Conservation (phyloP, 2,329 filamentous ascomycete genomes). For the Tolypocladium tundrense region DNA sequence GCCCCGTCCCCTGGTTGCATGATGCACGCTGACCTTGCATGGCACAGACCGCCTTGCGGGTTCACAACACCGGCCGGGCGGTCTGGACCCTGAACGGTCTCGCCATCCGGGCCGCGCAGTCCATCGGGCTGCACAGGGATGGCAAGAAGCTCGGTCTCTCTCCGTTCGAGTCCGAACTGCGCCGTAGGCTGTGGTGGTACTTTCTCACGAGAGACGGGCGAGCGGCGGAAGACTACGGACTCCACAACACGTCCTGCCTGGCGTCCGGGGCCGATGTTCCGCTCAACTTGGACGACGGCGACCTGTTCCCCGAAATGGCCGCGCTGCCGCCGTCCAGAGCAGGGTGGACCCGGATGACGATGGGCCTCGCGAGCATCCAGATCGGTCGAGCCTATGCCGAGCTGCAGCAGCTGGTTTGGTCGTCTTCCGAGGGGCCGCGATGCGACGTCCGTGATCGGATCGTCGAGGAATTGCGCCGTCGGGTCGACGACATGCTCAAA, state of each 20-base stretch:
- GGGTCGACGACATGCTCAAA: neutral
- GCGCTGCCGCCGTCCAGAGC: neutral
- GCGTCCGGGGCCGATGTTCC: neutral
- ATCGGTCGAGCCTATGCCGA: neutral
- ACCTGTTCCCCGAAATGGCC: neutral
- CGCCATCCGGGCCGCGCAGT: neutral
- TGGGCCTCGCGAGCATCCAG: neutral
- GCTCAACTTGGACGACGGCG: neutral
- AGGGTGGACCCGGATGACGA: neutral
- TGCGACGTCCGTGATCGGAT: neutral
- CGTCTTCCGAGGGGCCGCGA: neutral
- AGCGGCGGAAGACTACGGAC: neutral
- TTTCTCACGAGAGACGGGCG: neutral
- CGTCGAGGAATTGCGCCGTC: neutral
- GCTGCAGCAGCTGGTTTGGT: neutral
- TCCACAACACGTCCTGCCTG: neutral
- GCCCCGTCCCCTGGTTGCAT: neutral
- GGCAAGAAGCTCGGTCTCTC: neutral
- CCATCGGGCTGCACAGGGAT: neutral
- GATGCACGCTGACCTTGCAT: neutral
- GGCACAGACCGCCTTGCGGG: neutral
- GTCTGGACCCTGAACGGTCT: neutral
- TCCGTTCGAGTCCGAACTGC: neutral
- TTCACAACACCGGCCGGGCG: neutral
- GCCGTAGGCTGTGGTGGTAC: neutral